Evolutionary conservation across 176 grass and related monocot species (phyloP).

Genomic region (Aegilops tauschii): DNA sequence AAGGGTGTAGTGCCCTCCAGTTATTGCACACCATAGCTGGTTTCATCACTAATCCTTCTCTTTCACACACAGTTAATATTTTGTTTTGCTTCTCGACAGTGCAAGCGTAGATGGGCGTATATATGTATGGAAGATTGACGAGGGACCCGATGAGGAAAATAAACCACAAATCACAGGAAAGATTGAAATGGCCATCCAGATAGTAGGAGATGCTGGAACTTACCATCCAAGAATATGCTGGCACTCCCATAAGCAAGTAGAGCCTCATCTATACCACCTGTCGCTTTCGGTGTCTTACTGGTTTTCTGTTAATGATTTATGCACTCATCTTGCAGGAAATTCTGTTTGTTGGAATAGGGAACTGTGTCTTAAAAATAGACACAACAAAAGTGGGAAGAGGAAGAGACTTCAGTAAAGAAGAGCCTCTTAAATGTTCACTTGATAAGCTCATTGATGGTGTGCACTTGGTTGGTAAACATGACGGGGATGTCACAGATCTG

Average conservation of each 20-base stretch:
- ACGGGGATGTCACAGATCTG: slow-evolving; percentile 75
- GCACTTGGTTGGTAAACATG: slow-evolving; percentile 81
- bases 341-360: slow-evolving; percentile 88
- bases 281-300: slow-evolving; percentile 6
- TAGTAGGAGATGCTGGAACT: slow-evolving; percentile 66
- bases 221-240: slow-evolving; percentile 96
- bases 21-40: slow-evolving; percentile 16
- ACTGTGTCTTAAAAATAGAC: slow-evolving; percentile 73
- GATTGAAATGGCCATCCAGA: slow-evolving; percentile 75
- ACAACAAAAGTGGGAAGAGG: slow-evolving; percentile 75
- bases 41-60: not conserved
- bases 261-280: slow-evolving; percentile 6
- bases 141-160: slow-evolving; percentile 82
- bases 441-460: slow-evolving; percentile 77
- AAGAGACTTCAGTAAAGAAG: slow-evolving; percentile 65
- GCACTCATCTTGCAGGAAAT: slow-evolving; percentile 59
- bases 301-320: slow-evolving; percentile 13
- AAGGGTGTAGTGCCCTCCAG: not conserved
- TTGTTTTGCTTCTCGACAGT: slow-evolving; percentile 43
- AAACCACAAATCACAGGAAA: slow-evolving; percentile 87
- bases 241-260: slow-evolving; percentile 98
- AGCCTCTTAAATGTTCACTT: slow-evolving; percentile 66
- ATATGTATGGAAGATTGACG: slow-evolving; percentile 95
- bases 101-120: slow-evolving; percentile 91
- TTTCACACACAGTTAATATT: not conserved